These are phyloP conservation scores for Epichloe typhina DNA, from an alignment of 2,329 filamentous ascomycete species.

Conservation along the genomic window DNA sequence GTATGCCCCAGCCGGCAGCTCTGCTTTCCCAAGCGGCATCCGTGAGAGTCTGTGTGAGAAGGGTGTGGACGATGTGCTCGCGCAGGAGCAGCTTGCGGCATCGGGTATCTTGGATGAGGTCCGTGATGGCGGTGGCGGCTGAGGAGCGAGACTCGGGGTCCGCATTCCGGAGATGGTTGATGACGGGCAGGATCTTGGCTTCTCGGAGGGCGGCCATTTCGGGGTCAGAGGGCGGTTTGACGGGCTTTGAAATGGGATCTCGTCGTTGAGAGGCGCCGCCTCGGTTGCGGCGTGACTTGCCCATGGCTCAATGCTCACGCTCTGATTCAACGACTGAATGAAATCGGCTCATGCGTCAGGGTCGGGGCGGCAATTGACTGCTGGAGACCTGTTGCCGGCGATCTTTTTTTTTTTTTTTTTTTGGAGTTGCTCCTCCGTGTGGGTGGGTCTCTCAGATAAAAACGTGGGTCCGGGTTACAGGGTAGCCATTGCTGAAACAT, in stretches of 20 bases:
- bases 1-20: conserved; percentile 54
- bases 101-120: conserved; percentile 46
- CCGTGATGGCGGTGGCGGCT: conserved; percentile 46
- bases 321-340: not conserved
- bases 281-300: conserved; percentile 43
- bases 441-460: too few species aligned
- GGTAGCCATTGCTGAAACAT: too few species aligned
- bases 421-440: not conserved
- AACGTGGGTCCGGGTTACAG: too few species aligned
- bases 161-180: conserved; percentile 45
- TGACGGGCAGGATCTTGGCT: conserved; percentile 47
- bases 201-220: conserved; percentile 51
- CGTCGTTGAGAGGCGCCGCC: conserved; percentile 33
- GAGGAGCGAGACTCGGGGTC: conserved; percentile 45
- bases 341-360: too few species aligned
- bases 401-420: not conserved
- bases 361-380: not conserved
- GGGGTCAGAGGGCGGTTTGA: conserved; percentile 50
- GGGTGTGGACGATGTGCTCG: conserved; percentile 50
- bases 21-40: conserved; percentile 50
- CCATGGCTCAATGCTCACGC: conserved; percentile 29
- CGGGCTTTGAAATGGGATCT: conserved; percentile 42
- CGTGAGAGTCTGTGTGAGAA: conserved; percentile 51
- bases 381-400: not conserved
- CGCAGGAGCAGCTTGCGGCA: conserved; percentile 52